phyloP scores from a whole-genome alignment of 2,329 filamentous ascomycete species.

The Sordariomycetes sp. region DNA sequence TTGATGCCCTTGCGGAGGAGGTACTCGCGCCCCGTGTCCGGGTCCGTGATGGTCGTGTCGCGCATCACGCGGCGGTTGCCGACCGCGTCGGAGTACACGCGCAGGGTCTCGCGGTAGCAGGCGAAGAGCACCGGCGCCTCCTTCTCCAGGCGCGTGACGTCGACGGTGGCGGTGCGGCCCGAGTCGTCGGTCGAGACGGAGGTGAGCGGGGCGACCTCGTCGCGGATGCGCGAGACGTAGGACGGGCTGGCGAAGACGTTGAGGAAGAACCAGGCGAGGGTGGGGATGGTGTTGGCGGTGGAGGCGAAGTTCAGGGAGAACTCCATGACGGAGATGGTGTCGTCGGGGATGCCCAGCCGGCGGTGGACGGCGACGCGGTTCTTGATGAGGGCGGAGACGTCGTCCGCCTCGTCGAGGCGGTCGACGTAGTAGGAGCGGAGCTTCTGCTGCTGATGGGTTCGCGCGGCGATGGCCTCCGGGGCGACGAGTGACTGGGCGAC shows the following conservation, averaged over 20 bases:
- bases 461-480: constrained; percentile 13
- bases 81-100: constrained; percentile 23
- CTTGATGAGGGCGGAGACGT: constrained; percentile 17
- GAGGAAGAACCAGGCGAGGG: constrained; percentile 22
- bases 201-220: constrained; percentile 16
- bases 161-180: constrained; percentile 14
- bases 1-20: constrained; percentile 14
- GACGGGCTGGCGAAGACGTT: constrained; percentile 16
- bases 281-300: constrained; percentile 24
- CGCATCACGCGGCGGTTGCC: constrained; percentile 25
- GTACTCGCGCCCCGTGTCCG: constrained; percentile 10
- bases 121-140: constrained; percentile 28
- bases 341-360: constrained; percentile 15
- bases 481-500: constrained; percentile 14
- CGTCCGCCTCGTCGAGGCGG: constrained; percentile 12
- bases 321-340: constrained; percentile 18
- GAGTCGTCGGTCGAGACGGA: constrained; percentile 1
- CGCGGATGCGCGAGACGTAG: constrained; percentile 15
- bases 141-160: constrained; percentile 21
- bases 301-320: constrained; percentile 18
- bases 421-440: constrained; percentile 19
- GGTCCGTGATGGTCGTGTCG: constrained; percentile 22
- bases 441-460: constrained; percentile 11
- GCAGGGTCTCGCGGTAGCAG: constrained; percentile 30
- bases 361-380: constrained; percentile 16